Conservation (phyloP, 192 early-diverging fungal genomes). For the Chytriomyces sp. region DNA sequence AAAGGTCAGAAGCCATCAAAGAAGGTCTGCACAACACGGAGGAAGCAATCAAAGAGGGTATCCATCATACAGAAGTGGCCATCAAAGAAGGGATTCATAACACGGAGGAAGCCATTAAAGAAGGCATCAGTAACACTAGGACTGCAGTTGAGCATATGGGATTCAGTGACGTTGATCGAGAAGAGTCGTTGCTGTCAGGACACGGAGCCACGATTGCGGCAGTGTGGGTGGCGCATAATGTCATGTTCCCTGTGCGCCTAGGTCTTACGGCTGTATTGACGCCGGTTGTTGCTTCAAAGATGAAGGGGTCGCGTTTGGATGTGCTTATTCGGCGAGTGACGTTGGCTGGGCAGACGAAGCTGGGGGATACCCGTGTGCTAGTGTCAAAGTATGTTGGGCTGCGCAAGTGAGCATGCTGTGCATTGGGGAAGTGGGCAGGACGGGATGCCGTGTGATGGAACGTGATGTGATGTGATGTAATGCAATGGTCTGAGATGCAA, state of each 20-base stretch:
- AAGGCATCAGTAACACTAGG: background rate
- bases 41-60: background rate
- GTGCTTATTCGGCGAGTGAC: background rate
- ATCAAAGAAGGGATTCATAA: background rate
- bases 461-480: no score
- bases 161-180: background rate
- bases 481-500: no score
- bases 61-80: background rate
- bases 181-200: background rate
- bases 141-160: background rate
- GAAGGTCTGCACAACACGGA: background rate
- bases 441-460: no score
- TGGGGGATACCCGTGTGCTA: no score
- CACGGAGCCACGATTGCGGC: slow-evolving; percentile 33
- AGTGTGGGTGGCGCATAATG: slow-evolving; percentile 41
- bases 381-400: no score
- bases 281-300: slow-evolving; percentile 30
- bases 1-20: background rate
- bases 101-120: background rate
- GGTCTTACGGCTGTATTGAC: slow-evolving; percentile 45
- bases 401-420: no score
- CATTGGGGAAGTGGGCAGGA: background rate
- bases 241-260: slow-evolving; percentile 41
- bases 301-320: slow-evolving; percentile 15
- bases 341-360: background rate